phyloP scores from a whole-genome alignment of 768 basidiomycete genomes.

The Russula griseocarnosa region DNA sequence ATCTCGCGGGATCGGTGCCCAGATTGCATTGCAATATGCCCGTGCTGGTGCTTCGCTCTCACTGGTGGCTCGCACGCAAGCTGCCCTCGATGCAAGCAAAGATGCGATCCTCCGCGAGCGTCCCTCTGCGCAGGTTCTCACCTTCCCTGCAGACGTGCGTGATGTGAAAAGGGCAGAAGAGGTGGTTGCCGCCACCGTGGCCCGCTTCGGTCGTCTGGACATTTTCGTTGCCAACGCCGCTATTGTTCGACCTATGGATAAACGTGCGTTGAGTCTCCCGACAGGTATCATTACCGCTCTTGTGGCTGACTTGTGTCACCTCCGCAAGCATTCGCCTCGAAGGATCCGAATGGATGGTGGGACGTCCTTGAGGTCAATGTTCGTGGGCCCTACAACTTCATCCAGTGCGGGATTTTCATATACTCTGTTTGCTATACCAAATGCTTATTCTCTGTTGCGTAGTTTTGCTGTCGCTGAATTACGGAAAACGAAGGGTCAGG shows the following conservation, averaged over 20 bases:
- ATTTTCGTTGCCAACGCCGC: conserved; percentile 15
- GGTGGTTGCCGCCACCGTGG: not conserved
- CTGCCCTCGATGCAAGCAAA: conserved; percentile 3
- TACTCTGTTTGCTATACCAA: too few relatives aligned
- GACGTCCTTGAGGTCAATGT: conserved; percentile 19
- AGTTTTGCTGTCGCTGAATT: conserved; percentile 16
- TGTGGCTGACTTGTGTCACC: not conserved
- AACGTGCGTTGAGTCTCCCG: not conserved
- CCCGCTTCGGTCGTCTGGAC: conserved; percentile 1
- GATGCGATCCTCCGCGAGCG: conserved; percentile 6
- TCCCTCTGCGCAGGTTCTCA: not conserved
- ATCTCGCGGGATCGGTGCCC: conserved; percentile 29
- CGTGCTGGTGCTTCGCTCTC: conserved; percentile 27
- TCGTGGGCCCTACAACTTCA: conserved; percentile 17
- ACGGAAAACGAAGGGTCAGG: conserved; percentile 12
- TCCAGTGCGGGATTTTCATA: conserved; percentile 3
- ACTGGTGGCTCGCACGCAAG: conserved; percentile 16
- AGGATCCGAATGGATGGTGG: conserved; percentile 22
- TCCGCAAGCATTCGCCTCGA: not conserved
- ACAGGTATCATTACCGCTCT: not conserved
- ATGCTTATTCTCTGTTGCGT: not conserved
- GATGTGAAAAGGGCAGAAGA: conserved; percentile 4
- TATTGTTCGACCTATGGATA: not conserved
- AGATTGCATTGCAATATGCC: conserved; percentile 25
- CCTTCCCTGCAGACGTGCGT: not conserved